Evolutionary conservation across 2,329 filamentous ascomycete genomes (phyloP).

Genomic region (Ciborinia camelliae): DNA sequence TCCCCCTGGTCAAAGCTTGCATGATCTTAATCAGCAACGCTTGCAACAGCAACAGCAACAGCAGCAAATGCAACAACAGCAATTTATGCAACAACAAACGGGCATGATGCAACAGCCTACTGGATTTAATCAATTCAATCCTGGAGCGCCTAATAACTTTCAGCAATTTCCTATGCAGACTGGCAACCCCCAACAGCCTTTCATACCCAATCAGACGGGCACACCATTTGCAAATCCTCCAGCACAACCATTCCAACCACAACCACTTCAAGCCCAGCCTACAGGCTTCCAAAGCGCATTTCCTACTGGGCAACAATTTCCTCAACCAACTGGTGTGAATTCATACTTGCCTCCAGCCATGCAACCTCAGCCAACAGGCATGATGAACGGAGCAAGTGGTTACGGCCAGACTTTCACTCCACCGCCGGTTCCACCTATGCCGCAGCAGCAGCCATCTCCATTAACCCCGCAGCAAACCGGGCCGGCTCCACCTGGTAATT

Average conservation of each 20-base stretch:
- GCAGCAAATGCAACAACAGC: slow-evolving; percentile 60
- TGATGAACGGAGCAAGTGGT: slow-evolving; percentile 50
- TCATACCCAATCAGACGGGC: slow-evolving; percentile 43
- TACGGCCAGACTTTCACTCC: slow-evolving; percentile 44
- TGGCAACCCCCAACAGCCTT: slow-evolving; percentile 32
- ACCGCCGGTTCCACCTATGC: slow-evolving; percentile 48
- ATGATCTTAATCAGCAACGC: slow-evolving; percentile 54
- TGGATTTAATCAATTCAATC: slow-evolving; percentile 42
- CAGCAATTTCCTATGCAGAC: slow-evolving; percentile 32
- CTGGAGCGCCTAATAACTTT: slow-evolving; percentile 21
- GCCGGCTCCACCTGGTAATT: slow-evolving; percentile 65
- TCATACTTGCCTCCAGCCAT: slow-evolving; percentile 56
- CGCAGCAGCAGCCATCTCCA: slow-evolving; percentile 57
- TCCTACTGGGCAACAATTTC: slow-evolving; percentile 38
- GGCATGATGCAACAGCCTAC: slow-evolving; percentile 38
- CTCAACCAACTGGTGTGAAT: slow-evolving; percentile 48
- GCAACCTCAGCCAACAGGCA: slow-evolving; percentile 57
- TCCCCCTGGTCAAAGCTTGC: slow-evolving; percentile 71
- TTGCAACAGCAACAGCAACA: slow-evolving; percentile 62
- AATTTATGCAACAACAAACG: slow-evolving; percentile 46
- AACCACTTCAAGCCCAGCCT: slow-evolving; percentile 51
- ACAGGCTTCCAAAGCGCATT: slow-evolving; percentile 48
- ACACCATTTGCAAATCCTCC: slow-evolving; percentile 56
- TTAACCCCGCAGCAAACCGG: slow-evolving; percentile 77
- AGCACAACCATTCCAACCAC: slow-evolving; percentile 51